Conservation (phyloP, 2,329 filamentous ascomycete genomes). For the Aureobasidium sp. region DNA sequence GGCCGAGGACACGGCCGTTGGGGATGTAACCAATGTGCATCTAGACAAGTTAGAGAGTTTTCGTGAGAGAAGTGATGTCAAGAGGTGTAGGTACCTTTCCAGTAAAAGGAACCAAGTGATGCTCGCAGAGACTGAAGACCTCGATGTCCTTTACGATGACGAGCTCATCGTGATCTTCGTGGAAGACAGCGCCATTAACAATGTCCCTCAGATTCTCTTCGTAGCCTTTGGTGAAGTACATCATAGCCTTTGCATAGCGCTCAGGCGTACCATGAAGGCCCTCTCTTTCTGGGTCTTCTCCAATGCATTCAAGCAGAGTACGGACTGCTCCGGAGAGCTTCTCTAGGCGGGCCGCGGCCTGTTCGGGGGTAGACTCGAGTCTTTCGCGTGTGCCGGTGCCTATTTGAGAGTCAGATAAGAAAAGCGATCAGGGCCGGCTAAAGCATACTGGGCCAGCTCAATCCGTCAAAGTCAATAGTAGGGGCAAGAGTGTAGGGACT, state of each 20-base stretch:
- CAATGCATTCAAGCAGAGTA: slow-evolving; percentile 57
- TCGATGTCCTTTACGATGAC: slow-evolving; percentile 98
- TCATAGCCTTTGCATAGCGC: slow-evolving; percentile 88
- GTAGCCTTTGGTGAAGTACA: slow-evolving; percentile 95
- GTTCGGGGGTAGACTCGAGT: slow-evolving; percentile 48
- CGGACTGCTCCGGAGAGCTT: slow-evolving; percentile 55
- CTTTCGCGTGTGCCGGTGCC: slow-evolving; percentile 56
- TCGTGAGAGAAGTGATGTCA: neutral
- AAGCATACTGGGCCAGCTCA: slow-evolving; percentile 46
- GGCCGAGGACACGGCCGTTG: slow-evolving; percentile 78
- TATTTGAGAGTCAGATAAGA: slow-evolving; percentile 21
- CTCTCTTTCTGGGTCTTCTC: slow-evolving; percentile 56
- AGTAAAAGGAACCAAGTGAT: slow-evolving; percentile 92
- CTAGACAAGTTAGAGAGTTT: slow-evolving; percentile 34
- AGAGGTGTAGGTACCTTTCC: slow-evolving; percentile 60
- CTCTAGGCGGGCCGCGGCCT: slow-evolving; percentile 47
- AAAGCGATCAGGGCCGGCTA: neutral
- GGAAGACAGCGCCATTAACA: slow-evolving; percentile 88
- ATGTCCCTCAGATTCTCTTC: slow-evolving; percentile 88
- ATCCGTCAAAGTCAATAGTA: slow-evolving; percentile 46
- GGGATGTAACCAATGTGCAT: slow-evolving; percentile 99
- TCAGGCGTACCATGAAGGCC: slow-evolving; percentile 61
- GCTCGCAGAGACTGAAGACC: slow-evolving; percentile 89
- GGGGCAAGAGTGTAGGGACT: slow-evolving; percentile 43
- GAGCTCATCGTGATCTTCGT: slow-evolving; percentile 93